Base-by-base conservation (phyloP, 805 yeast genomes). In the Torulaspora delbrueckii region DNA sequence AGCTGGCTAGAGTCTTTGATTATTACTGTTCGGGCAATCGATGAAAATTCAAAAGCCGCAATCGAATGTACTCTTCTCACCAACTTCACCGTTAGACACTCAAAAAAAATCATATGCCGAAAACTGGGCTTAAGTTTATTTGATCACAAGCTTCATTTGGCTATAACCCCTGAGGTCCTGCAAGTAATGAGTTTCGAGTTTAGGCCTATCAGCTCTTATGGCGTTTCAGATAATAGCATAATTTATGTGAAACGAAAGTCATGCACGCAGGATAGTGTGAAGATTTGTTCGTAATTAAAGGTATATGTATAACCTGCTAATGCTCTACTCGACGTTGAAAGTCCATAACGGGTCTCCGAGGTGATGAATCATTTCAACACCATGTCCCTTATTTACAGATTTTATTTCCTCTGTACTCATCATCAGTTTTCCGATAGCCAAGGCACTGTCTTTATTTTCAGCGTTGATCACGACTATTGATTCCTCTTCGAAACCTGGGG, bases 351-450 rank as follows among this genome's bases (percentile, higher is more conserved):
- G 96, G 67, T 90, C 98, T 37, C 96, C 96, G 55, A 90, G 70
- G 62, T 85, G 82, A 57, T 86, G 90, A 48, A 84, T 68, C 59
- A 89, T 70, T 60, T 89, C 96, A 46, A 91, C 79, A 60, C 96
- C 97, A 50, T 86, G 81, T 36, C 95, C 96, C 66, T 90, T 90
- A 65, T 90, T 90, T 34, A 78, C 73, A 16, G 77, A 69, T 65
- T 84, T 86, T 59, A 90, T 89, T 40, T 90, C 96, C 56, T 86
- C 91, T 1, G 95, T 84, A 56, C 89, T 81, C 96, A 90, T 87
- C 40, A 77, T 67, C 51, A 91, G 72, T 56, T 81, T 81, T n/a
- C 97, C 98, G 47, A 91, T 74, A 5, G 97, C 97, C 66, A 91
- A 70, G 0, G 97, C 96, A 58, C 77, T 73, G 53, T 89, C 95